Evolutionary conservation across 2,329 filamentous ascomycete genomes (phyloP).

Genomic region (Monascus ruber): DNA sequence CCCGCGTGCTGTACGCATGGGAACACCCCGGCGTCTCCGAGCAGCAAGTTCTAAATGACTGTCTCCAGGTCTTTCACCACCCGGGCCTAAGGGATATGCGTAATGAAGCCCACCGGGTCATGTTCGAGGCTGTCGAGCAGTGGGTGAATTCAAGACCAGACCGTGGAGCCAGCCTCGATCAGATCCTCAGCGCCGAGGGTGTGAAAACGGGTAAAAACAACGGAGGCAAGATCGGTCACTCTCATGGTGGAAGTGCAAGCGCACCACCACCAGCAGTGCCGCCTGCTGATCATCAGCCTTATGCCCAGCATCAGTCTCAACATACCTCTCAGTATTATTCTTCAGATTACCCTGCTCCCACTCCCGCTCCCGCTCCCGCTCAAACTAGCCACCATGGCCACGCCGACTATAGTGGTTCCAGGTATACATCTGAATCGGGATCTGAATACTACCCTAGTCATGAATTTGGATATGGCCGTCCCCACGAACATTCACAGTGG

Average conservation of each 20-base stretch:
- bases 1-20: constrained; percentile 84
- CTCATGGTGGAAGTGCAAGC: constrained; percentile 17
- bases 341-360: constrained; percentile 17
- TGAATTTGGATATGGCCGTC: neutral
- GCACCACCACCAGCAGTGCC: constrained; percentile 1
- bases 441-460: neutral
- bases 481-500: constrained; percentile 4
- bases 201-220: constrained; percentile 70
- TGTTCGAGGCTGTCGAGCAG: constrained; percentile 74
- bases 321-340: constrained; percentile 11
- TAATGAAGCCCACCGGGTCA: constrained; percentile 70
- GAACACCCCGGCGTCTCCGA: constrained; percentile 74
- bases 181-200: constrained; percentile 68
- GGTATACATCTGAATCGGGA: neutral
- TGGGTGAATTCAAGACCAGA: constrained; percentile 66
- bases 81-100: constrained; percentile 66
- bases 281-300: constrained; percentile 5
- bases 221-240: constrained; percentile 17
- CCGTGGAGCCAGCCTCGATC: constrained; percentile 56
- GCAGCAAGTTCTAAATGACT: constrained; percentile 71
- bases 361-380: constrained; percentile 1
- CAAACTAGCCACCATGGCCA: constrained; percentile 1
- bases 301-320: constrained; percentile 13
- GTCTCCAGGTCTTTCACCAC: constrained; percentile 79
- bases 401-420: constrained; percentile 2